These are phyloP conservation scores for Pseudodiploospora longispora DNA, from an alignment of 2,329 filamentous ascomycete genomes.

Conservation along the genomic window DNA sequence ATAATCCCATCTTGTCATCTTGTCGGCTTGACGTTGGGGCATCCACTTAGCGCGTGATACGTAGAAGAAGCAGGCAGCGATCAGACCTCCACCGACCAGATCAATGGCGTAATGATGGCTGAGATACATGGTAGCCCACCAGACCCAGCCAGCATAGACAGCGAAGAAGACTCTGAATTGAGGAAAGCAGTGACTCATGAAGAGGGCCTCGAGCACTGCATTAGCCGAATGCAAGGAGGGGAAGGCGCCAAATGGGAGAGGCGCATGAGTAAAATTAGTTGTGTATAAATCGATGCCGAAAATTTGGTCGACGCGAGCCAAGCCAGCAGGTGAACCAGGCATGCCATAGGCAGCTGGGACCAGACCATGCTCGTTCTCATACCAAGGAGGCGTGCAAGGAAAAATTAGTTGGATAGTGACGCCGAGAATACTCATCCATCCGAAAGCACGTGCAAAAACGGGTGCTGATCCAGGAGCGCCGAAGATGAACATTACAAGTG, in stretches of 20 bases:
- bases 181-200: slow-evolving; percentile 90
- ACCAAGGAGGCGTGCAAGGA: slow-evolving; percentile 94
- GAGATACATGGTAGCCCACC: slow-evolving; percentile 98
- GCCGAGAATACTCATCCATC: slow-evolving; percentile 84
- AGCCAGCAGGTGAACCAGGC: slow-evolving; percentile 77
- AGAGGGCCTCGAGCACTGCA: slow-evolving; percentile 81
- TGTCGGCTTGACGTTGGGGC: slow-evolving; percentile 73
- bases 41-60: slow-evolving; percentile 72
- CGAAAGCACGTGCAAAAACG: slow-evolving; percentile 78
- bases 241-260: slow-evolving; percentile 90
- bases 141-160: slow-evolving; percentile 83
- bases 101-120: slow-evolving; percentile 97
- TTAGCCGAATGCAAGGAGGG: slow-evolving; percentile 86
- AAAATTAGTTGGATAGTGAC: slow-evolving; percentile 85
- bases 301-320: slow-evolving; percentile 82
- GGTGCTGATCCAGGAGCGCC: slow-evolving; percentile 78
- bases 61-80: slow-evolving; percentile 74
- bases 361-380: slow-evolving; percentile 86
- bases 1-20: slow-evolving; percentile 89
- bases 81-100: slow-evolving; percentile 74
- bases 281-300: slow-evolving; percentile 90
- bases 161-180: slow-evolving; percentile 72
- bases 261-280: slow-evolving; percentile 81
- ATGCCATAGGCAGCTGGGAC: slow-evolving; percentile 91
- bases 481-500: slow-evolving; percentile 76